phyloP scores from a whole-genome alignment of 192 early-diverging fungal genomes.

The Backusella westeae region DNA sequence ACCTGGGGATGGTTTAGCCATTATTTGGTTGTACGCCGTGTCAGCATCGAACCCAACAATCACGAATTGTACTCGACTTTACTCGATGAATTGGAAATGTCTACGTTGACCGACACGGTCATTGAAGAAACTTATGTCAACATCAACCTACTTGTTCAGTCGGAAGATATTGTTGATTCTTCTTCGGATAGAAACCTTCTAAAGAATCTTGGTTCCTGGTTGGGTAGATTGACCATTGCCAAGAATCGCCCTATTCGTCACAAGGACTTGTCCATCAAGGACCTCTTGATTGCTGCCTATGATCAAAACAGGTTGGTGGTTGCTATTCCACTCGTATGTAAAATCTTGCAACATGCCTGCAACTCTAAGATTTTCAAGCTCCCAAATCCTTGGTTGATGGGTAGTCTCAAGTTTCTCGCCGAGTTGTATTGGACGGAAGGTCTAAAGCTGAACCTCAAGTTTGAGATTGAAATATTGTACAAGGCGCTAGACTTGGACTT shows the following conservation, averaged over 20 bases:
- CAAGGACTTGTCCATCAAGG: slow-evolving; percentile 94
- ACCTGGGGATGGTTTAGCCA: slow-evolving; percentile 88
- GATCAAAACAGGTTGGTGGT: slow-evolving; percentile 83
- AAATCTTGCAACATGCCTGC: slow-evolving; percentile 88
- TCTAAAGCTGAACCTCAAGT: slow-evolving; percentile 91
- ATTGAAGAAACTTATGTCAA: slow-evolving; percentile 86
- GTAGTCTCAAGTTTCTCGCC: slow-evolving; percentile 84
- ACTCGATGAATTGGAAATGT: slow-evolving; percentile 70
- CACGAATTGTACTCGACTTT: slow-evolving; percentile 86
- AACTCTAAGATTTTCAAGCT: slow-evolving; percentile 87
- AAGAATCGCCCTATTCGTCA: slow-evolving; percentile 93
- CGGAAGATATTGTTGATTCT: slow-evolving; percentile 83
- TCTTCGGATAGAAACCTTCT: slow-evolving; percentile 82
- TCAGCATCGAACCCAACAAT: slow-evolving; percentile 95
- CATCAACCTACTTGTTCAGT: slow-evolving; percentile 84
- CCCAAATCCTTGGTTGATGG: slow-evolving; percentile 99
- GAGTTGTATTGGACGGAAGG: slow-evolving; percentile 93
- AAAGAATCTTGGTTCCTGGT: slow-evolving; percentile 96
- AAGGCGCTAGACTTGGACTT: slow-evolving; percentile 86
- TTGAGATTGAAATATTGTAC: slow-evolving; percentile 97
- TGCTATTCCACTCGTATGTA: slow-evolving; percentile 96
- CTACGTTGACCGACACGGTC: slow-evolving; percentile 64
- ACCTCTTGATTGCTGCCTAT: slow-evolving; percentile 89
- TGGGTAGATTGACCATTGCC: slow-evolving; percentile 89
- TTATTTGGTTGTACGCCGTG: slow-evolving; percentile 91